Percentiles rank a stretch among this genome's conserved stretches.
phyloP scores from a whole-genome alignment of 768 basidiomycete species.

The Termitomyces eurrhizus region DNA sequence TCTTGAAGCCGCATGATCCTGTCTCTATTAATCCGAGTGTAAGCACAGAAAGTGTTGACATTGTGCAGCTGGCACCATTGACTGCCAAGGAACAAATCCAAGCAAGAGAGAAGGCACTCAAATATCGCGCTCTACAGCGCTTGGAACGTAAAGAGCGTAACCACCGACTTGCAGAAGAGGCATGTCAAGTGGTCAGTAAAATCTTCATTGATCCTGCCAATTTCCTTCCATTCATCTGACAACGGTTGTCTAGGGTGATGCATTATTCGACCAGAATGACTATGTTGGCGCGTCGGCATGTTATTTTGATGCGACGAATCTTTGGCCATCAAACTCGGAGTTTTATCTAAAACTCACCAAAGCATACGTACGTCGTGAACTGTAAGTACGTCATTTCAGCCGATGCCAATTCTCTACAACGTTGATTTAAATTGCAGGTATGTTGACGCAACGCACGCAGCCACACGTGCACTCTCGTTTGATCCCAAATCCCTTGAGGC shows the following conservation, averaged over 20 bases:
- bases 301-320: constrained; percentile 29
- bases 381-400: constrained; percentile 9
- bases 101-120: constrained; percentile 11
- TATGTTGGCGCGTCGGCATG: constrained; percentile 28
- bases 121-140: constrained; percentile 15
- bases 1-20: neutral
- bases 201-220: neutral
- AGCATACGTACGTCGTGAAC: constrained; percentile 12
- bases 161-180: constrained; percentile 17
- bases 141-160: constrained; percentile 13
- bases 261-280: constrained; percentile 24
- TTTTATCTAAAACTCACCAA: constrained; percentile 18
- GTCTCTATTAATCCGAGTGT: neutral
- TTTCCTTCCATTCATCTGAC: constrained; percentile 1
- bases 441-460: constrained; percentile 19
- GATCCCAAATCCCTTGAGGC: constrained; percentile 19
- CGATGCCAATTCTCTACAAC: neutral
- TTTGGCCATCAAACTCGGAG: constrained; percentile 18
- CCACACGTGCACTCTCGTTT: constrained; percentile 20
- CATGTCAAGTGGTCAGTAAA: constrained; percentile 13
- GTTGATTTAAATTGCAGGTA: constrained; percentile 4
- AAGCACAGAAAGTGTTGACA: constrained; percentile 11
- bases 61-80: constrained; percentile 10
- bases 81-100: constrained; percentile 9
- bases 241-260: constrained; percentile 26